phyloP scores from a whole-genome alignment of 2,329 filamentous ascomycete genomes.

The Diaporthe citrichinensis region DNA sequence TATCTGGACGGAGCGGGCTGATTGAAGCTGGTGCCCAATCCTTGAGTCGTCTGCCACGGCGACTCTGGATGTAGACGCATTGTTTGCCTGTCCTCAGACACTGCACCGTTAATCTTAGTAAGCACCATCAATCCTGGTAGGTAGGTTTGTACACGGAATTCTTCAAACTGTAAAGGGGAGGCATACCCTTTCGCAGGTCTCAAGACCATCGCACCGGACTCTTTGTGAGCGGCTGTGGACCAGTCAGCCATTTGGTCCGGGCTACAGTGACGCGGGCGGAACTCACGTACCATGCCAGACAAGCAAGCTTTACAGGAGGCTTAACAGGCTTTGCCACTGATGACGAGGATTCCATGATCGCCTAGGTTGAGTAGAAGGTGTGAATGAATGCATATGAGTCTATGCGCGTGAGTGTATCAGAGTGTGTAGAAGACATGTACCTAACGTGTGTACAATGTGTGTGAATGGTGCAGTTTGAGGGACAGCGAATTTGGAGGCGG shows the following conservation, averaged over 20 bases:
- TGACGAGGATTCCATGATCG: not conserved
- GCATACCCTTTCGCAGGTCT: not conserved
- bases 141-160: too few relatives aligned
- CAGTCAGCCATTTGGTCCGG: not conserved
- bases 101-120: not conserved
- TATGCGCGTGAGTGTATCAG: too few relatives aligned
- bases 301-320: not conserved
- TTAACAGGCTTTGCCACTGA: not conserved
- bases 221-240: not conserved
- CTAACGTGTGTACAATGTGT: not conserved
- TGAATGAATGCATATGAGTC: not conserved
- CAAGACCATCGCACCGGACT: not conserved
- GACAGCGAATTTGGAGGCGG: not conserved
- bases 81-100: not conserved
- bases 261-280: not conserved
- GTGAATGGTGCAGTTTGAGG: not conserved
- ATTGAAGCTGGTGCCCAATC: fast-evolving
- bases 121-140: too few relatives aligned
- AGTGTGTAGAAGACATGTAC: too few relatives aligned
- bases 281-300: not conserved
- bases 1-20: not conserved
- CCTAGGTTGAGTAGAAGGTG: not conserved
- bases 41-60: not conserved
- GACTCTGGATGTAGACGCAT: not conserved
- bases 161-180: fast-evolving